These are phyloP conservation scores for Fallopia convolvulus DNA, from an alignment of 148 eudicot genomes.

Conservation along the genomic window DNA sequence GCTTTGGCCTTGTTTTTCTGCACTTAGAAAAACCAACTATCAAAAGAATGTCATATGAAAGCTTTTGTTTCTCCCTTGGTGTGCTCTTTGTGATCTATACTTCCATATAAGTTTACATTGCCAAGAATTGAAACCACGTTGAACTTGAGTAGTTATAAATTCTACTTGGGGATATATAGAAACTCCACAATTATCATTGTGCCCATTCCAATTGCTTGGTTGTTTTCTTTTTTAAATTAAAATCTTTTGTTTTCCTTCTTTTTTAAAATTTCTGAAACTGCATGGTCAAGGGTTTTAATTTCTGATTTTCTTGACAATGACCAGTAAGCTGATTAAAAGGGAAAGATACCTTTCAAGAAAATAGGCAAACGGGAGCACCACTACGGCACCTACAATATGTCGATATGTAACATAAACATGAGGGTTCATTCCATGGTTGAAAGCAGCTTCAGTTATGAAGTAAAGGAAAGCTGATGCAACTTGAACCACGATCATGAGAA, in stretches of 20 bases:
- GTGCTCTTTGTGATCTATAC: background rate
- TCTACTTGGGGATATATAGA: background rate
- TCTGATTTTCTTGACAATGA: background rate
- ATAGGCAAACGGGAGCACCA: conserved; percentile 40
- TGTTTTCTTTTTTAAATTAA: background rate
- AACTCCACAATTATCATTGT: background rate
- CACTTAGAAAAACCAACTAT: conserved; percentile 8
- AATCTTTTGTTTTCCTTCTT: background rate
- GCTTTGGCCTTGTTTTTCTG: conserved; percentile 43
- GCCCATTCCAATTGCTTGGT: background rate
- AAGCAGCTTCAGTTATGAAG: conserved; percentile 44
- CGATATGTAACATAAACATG: conserved; percentile 49
- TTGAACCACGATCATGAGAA: conserved; percentile 36
- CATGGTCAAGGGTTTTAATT: conserved; percentile 13
- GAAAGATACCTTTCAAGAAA: conserved; percentile 31
- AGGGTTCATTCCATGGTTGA: conserved; percentile 36
- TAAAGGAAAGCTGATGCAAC: conserved; percentile 35
- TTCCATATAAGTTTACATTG: too few relatives aligned
- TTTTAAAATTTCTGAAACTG: background rate
- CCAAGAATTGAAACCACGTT: conserved; percentile 21
- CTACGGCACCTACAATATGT: conserved; percentile 30
- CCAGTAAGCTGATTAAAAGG: conserved; percentile 4
- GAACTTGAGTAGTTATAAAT: background rate
- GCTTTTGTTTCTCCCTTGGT: background rate
- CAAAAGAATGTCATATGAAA: conserved; percentile 1